Evolutionary conservation across 2,329 filamentous ascomycete species (phyloP).

Genomic region (Exophiala alcalophila): DNA sequence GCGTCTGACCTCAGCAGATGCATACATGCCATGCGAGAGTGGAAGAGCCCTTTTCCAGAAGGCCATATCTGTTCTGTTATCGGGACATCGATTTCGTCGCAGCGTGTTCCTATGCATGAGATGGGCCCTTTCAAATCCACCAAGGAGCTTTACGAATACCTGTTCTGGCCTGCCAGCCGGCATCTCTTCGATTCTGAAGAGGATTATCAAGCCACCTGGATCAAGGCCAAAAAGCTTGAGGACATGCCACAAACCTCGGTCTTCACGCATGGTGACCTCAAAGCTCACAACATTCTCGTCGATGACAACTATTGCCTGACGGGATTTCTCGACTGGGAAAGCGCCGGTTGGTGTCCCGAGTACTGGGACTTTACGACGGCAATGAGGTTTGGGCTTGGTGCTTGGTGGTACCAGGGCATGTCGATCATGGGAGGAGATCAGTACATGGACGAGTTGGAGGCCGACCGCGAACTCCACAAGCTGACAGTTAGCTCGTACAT

Average conservation of each 20-base stretch:
- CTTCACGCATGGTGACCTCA: slow-evolving; percentile 31
- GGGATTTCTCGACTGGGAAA: slow-evolving; percentile 35
- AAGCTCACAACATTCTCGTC: slow-evolving; percentile 29
- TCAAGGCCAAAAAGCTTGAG: slow-evolving; percentile 30
- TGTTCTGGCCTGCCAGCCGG: slow-evolving; percentile 32
- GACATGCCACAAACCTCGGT: slow-evolving; percentile 27
- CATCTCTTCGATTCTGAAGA: slow-evolving; percentile 33
- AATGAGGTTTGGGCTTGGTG: slow-evolving; percentile 27
- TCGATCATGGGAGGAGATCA: slow-evolving; percentile 29
- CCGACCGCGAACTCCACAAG: slow-evolving; percentile 30
- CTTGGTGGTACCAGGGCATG: slow-evolving; percentile 33
- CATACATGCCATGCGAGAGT: slow-evolving; percentile 37
- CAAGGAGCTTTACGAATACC: slow-evolving; percentile 33
- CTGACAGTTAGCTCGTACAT: slow-evolving; percentile 34
- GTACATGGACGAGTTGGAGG: slow-evolving; percentile 29
- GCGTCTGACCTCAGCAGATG: slow-evolving; percentile 38
- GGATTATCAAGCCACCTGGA: slow-evolving; percentile 32
- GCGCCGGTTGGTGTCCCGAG: slow-evolving; percentile 30
- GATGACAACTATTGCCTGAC: slow-evolving; percentile 24
- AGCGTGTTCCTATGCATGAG: slow-evolving; percentile 36
- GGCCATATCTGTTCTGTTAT: slow-evolving; percentile 36
- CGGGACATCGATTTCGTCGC: slow-evolving; percentile 34
- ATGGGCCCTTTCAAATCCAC: slow-evolving; percentile 34
- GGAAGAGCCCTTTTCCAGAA: slow-evolving; percentile 32
- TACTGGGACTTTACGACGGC: slow-evolving; percentile 34